Base-by-base conservation (phyloP, 352 stramenopile species). In the Phytophthora foliorum region DNA sequence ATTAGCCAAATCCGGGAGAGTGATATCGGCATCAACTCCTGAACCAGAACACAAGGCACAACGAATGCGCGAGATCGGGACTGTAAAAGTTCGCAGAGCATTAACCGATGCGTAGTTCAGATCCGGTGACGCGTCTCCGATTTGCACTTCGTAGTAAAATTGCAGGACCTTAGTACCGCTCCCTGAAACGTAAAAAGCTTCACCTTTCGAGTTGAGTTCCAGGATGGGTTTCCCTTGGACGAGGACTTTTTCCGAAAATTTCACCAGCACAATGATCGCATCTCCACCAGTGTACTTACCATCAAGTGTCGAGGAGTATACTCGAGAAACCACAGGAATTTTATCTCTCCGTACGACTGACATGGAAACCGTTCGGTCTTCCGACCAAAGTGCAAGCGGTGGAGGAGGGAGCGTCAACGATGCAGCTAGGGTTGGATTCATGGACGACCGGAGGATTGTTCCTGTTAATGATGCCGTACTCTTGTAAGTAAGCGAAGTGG, bases 111-210 rank as follows among this genome's bases (percentile, higher is more conserved):
- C 73, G 41, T 89, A 94, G 63, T 95, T 82, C 41, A 95, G 65
- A 46, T 72, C 63, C 0, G 38, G 11, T 0, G 82, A 59, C 0
- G 50, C 19, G 29, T 96, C 84, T 8, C 81, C 81, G 2, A 54
- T 2, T 3, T 77, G 52, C 11, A 96, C 63, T 60, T 78, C 80
- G 61, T 96, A 95, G 11, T 86, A 78, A 50, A 95, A 96, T 50
- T 69, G 63, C 25, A 96, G 50, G 2, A 50, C 65, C 2, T 77
- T 63, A 0, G 87, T 84, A 1, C 65, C 72, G 25, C 74, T 87
- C 1, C 89, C 86, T 0, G 69, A 78, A 2, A 74, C 71, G 57
- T 81, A 95, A 0, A 71, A 22, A 0, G 86, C 87, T 27, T 84
- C 56, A 3, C 84, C 86, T 2, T 80, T 80, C 4, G 85, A 95